phyloP scores from a whole-genome alignment of 2,329 filamentous ascomycete species.

The Nemania sp. region DNA sequence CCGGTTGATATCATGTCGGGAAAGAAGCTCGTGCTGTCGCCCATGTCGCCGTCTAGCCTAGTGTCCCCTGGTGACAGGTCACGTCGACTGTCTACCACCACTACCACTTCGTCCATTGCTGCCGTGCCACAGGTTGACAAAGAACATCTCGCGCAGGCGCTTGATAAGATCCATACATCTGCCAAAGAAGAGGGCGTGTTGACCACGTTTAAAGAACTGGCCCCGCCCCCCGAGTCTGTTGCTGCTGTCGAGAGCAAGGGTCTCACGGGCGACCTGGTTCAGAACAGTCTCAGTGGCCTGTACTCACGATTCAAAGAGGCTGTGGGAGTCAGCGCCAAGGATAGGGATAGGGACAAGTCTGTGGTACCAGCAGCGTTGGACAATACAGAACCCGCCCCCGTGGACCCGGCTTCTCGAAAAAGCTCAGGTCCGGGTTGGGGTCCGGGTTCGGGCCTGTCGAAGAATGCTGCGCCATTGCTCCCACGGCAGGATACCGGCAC shows the following conservation, averaged over 20 bases:
- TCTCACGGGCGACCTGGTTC: constrained; percentile 72
- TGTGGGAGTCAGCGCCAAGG: constrained; percentile 67
- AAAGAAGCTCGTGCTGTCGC: constrained; percentile 34
- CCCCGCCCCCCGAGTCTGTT: constrained; percentile 64
- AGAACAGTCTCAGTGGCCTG: constrained; percentile 84
- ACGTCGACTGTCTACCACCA: constrained; percentile 46
- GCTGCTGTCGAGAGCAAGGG: constrained; percentile 68
- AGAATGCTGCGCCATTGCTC: constrained; percentile 46
- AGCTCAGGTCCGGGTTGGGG: constrained; percentile 46
- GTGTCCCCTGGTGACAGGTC: constrained; percentile 39
- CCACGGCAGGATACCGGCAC: constrained; percentile 46
- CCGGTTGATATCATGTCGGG: constrained; percentile 41
- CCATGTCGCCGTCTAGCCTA: constrained; percentile 44
- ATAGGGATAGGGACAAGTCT: constrained; percentile 42
- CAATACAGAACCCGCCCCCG: constrained; percentile 44
- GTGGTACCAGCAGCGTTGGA: constrained; percentile 20
- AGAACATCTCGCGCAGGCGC: constrained; percentile 73
- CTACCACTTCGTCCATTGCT: constrained; percentile 50
- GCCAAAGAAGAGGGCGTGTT: constrained; percentile 84
- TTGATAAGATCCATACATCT: constrained; percentile 85
- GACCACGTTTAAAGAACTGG: constrained; percentile 94
- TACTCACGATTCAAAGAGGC: constrained; percentile 85
- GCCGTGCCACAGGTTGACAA: constrained; percentile 61
- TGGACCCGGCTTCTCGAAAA: constrained; percentile 49
- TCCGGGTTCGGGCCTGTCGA: too few species aligned